These are phyloP conservation scores for Barnettozyma botsteinii DNA, from an alignment of 805 yeast species.

Conservation along the genomic window DNA sequence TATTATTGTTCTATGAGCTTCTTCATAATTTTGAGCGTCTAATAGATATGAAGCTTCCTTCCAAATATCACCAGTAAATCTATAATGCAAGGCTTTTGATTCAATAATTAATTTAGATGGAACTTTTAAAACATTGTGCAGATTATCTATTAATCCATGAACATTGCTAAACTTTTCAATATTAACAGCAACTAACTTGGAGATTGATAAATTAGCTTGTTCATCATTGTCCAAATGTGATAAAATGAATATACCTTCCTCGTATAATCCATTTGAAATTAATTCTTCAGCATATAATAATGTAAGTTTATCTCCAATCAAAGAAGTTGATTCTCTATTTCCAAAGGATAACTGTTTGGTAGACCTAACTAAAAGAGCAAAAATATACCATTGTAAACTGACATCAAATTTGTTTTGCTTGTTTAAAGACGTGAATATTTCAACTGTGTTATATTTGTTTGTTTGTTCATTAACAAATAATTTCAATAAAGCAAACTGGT, in stretches of 20 bases:
- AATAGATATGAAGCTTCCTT: slow-evolving; percentile 57
- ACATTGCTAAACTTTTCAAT: slow-evolving; percentile 17
- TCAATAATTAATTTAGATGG: slow-evolving; percentile 46
- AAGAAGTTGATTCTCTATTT: slow-evolving; percentile 2
- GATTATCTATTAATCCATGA: slow-evolving; percentile 27
- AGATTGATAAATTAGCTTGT: slow-evolving; percentile 37
- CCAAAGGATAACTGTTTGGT: slow-evolving; percentile 24
- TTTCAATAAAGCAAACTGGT: slow-evolving; percentile 26
- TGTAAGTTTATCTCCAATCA: slow-evolving; percentile 34
- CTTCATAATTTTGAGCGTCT: slow-evolving; percentile 50
- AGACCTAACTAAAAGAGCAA: slow-evolving; percentile 37
- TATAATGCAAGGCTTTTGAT: slow-evolving; percentile 55
- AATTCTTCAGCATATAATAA: slow-evolving; percentile 47
- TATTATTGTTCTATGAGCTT: slow-evolving; percentile 58
- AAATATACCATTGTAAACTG: slow-evolving; percentile 47
- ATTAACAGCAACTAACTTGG: slow-evolving; percentile 23
- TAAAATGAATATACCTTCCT: slow-evolving; percentile 58
- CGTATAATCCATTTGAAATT: slow-evolving; percentile 40
- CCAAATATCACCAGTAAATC: slow-evolving; percentile 44
- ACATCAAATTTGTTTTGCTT: slow-evolving; percentile 26
- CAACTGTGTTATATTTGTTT: slow-evolving; percentile 13
- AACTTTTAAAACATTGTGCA: slow-evolving; percentile 37
- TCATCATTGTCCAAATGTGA: slow-evolving; percentile 49
- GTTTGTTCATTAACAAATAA: slow-evolving; percentile 24
- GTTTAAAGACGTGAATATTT: slow-evolving; percentile 15